phyloP scores from a whole-genome alignment of 139 green algal species.

The Chlamydomonas sp. region DNA sequence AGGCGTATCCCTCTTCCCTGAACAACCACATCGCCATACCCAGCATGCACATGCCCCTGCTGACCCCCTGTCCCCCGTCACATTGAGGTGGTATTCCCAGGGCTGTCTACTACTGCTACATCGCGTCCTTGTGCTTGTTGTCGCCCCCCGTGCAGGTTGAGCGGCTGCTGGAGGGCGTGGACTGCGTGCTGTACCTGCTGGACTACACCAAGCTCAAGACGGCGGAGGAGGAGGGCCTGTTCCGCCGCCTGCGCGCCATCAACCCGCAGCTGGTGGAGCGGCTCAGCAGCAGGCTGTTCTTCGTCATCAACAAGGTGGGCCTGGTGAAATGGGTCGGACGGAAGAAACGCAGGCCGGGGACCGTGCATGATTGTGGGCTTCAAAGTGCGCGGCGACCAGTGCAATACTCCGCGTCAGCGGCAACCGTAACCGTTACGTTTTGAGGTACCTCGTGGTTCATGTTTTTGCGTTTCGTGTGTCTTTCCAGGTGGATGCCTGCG shows the following conservation, averaged over 20 bases:
- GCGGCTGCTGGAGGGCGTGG: conserved; percentile 75
- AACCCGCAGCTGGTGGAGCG: conserved; percentile 75
- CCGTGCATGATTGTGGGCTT: too few relatives aligned
- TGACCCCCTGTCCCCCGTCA: too few relatives aligned
- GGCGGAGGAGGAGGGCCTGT: conserved; percentile 71
- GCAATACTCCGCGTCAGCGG: too few relatives aligned
- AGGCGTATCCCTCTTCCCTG: too few relatives aligned
- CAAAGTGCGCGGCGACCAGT: too few relatives aligned
- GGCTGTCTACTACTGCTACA: too few relatives aligned
- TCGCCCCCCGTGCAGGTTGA: conserved; percentile 63
- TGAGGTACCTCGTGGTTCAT: too few relatives aligned
- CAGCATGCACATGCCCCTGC: too few relatives aligned
- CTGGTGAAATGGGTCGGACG: neutral
- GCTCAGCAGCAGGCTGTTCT: conserved; percentile 67
- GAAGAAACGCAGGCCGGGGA: too few relatives aligned
- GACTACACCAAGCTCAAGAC: conserved; percentile 90
- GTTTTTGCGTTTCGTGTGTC: neutral
- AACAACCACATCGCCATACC: too few relatives aligned
- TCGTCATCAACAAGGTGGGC: conserved; percentile 70
- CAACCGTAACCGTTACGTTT: too few relatives aligned
- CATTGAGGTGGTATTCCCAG: too few relatives aligned
- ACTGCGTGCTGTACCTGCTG: conserved; percentile 77
- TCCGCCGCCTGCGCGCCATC: conserved; percentile 65
- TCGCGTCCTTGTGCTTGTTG: neutral
- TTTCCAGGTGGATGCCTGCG: conserved; percentile 51